Conservation (phyloP, 2,329 filamentous ascomycete genomes). For the Fusarium cicatricum region DNA sequence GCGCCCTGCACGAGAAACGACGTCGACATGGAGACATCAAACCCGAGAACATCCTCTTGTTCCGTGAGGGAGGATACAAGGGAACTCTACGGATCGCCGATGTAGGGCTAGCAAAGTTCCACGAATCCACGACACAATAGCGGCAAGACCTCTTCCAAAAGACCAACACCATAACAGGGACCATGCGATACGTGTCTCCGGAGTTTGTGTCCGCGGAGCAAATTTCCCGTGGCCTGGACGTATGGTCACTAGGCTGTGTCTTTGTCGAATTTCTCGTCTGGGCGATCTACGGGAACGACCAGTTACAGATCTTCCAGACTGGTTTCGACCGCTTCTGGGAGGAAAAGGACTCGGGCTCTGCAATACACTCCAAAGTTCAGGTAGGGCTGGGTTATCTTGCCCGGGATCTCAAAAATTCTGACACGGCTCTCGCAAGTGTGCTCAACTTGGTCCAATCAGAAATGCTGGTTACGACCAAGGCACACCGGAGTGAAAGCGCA, state of each 20-base stretch:
- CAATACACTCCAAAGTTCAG: neutral
- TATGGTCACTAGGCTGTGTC: constrained; percentile 6
- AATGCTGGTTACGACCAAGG: neutral
- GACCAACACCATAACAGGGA: neutral
- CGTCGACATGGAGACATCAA: constrained; percentile 5
- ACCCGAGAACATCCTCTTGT: constrained; percentile 5
- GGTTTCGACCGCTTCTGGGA: neutral
- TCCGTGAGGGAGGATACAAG: neutral
- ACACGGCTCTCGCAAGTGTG: neutral
- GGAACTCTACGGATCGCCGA: neutral
- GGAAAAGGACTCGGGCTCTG: rapidly evolving
- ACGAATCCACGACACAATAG: neutral
- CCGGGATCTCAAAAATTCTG: neutral
- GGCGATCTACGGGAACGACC: neutral
- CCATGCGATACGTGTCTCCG: neutral
- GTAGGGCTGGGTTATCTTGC: neutral
- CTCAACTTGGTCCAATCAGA: rapidly evolving
- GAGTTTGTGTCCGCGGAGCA: neutral
- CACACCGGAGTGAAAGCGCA: neutral
- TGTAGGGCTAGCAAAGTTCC: constrained; percentile 1
- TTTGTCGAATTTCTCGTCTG: constrained; percentile 6
- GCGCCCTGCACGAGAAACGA: neutral
- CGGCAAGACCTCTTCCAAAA: neutral
- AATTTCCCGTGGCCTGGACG: neutral
- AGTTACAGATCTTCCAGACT: neutral